Evolutionary conservation across 768 basidiomycete genomes (phyloP).

Genomic region (Mycena vulgaris): DNA sequence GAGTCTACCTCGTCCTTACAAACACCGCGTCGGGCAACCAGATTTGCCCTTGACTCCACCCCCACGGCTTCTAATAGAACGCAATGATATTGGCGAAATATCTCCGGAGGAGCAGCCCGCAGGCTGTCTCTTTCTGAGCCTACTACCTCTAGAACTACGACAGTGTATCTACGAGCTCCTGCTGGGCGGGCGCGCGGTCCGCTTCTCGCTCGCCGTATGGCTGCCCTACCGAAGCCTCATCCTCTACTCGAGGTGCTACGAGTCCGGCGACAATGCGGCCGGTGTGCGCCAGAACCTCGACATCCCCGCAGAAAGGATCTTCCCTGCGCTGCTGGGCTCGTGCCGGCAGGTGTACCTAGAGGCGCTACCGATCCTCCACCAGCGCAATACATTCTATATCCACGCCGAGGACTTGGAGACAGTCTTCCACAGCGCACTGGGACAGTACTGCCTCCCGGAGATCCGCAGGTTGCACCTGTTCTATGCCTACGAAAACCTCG

Average conservation of each 20-base stretch:
- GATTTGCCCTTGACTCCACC: too few relatives aligned
- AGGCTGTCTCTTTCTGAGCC: neutral
- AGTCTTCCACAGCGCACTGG: neutral
- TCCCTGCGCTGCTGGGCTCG: neutral
- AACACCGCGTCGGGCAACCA: too few relatives aligned
- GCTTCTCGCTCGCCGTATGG: neutral
- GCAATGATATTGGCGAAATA: slow-evolving; percentile 2
- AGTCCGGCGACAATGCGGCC: neutral
- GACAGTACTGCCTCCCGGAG: neutral
- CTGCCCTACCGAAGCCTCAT: neutral
- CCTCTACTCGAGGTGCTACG: neutral
- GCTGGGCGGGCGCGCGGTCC: neutral
- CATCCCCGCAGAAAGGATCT: neutral
- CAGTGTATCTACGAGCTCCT: neutral
- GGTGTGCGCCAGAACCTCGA: neutral
- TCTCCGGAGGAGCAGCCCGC: slow-evolving; percentile 1
- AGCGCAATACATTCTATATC: neutral
- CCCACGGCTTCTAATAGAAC: too few relatives aligned
- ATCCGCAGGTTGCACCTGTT: neutral
- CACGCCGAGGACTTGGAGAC: neutral
- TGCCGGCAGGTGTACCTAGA: neutral
- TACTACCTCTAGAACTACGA: slow-evolving; percentile 24
- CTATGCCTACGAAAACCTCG: neutral
- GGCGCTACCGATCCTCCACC: neutral
- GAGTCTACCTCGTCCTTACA: too few relatives aligned